Percentiles rank a stretch among this genome's conserved stretches.
Conservation (phyloP, 768 basidiomycete genomes). For the Calocybe indica region DNA sequence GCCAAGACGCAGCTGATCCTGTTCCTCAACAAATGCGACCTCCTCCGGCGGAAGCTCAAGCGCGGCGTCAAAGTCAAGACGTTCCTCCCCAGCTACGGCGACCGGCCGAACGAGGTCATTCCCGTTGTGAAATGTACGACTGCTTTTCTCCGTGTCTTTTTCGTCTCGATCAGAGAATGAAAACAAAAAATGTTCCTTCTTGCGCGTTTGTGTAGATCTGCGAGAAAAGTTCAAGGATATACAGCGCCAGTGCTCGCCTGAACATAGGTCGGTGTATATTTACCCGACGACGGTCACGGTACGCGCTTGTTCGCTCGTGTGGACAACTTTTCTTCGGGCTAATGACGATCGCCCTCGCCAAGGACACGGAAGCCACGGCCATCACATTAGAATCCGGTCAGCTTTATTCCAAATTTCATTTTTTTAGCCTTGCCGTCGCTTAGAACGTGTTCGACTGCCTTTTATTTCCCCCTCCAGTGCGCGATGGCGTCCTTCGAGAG, state of each 20-base stretch:
- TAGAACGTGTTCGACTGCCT: not conserved
- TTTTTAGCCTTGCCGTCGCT: not conserved
- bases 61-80: constrained; percentile 50
- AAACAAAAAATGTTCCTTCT: too few relatives aligned
- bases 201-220: constrained; percentile 37
- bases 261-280: constrained; percentile 51
- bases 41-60: constrained; percentile 59
- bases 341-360: not conserved
- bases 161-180: not conserved
- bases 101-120: constrained; percentile 61
- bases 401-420: constrained; percentile 10
- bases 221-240: constrained; percentile 68
- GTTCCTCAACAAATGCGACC: constrained; percentile 66
- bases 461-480: constrained; percentile 30
- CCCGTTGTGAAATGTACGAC: constrained; percentile 59
- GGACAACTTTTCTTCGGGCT: not conserved
- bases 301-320: constrained; percentile 15
- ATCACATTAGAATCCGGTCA: constrained; percentile 52
- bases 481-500: constrained; percentile 56
- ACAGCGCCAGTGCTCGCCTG: constrained; percentile 49
- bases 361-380: constrained; percentile 62
- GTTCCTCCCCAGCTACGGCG: constrained; percentile 61
- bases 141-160: constrained; percentile 1
- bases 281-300: constrained; percentile 70
- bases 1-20: constrained; percentile 53